Percentiles rank a stretch among this genome's conserved stretches.
phyloP scores from a whole-genome alignment of 306 rosid genomes.

The barrel medic (Medicago truncatula) region DNA sequence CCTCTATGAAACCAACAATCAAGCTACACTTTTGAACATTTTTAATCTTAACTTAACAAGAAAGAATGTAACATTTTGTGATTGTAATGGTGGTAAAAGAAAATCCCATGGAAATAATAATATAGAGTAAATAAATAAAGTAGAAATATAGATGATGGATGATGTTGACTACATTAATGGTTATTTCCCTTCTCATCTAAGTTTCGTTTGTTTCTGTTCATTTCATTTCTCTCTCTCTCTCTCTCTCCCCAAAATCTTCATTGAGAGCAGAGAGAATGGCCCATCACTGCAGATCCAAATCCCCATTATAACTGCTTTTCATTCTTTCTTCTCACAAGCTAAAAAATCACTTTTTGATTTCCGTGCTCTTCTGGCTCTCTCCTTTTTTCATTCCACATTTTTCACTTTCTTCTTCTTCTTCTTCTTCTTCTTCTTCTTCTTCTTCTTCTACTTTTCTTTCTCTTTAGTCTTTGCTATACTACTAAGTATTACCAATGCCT shows the following conservation, averaged over 20 bases:
- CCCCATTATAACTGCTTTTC: slow-evolving; percentile 54
- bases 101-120: not conserved
- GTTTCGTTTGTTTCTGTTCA: slow-evolving; percentile 54
- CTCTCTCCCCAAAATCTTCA: slow-evolving; percentile 54
- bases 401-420: slow-evolving; percentile 8
- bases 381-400: slow-evolving; percentile 32
- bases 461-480: too few species aligned
- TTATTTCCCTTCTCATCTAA: slow-evolving; percentile 60
- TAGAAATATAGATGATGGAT: slow-evolving; percentile 29
- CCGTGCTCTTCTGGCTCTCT: slow-evolving; percentile 36
- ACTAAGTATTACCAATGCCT: not conserved
- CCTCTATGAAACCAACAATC: too few species aligned
- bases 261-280: slow-evolving; percentile 64
- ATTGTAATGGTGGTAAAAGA: not conserved
- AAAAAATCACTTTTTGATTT: slow-evolving; percentile 52
- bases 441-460: too few species aligned
- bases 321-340: not conserved
- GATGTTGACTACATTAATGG: slow-evolving; percentile 44
- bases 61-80: too few species aligned
- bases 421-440: not conserved
- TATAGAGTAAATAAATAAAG: not conserved
- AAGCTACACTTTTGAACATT: too few species aligned
- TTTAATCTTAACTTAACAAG: too few species aligned
- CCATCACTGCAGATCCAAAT: slow-evolving; percentile 74
- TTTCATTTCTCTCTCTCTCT: not conserved